These are phyloP conservation scores for Alternaria hordeiaustralica DNA, from an alignment of 2,329 filamentous ascomycete genomes.

Conservation along the genomic window DNA sequence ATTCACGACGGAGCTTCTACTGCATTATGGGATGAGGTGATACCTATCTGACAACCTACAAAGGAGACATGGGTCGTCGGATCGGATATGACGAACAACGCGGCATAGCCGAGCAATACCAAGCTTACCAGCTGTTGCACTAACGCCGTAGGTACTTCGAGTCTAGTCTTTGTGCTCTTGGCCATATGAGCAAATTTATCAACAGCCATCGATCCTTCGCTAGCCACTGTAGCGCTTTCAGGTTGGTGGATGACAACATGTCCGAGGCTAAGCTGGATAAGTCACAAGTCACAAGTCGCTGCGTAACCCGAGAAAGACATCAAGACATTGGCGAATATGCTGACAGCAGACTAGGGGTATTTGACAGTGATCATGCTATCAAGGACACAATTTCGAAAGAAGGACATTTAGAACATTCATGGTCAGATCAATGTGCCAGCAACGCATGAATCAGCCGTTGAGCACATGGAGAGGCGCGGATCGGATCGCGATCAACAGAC, in stretches of 20 bases:
- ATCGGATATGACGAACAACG: background rate
- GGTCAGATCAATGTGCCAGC: no score
- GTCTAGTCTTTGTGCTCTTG: background rate
- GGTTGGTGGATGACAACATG: background rate
- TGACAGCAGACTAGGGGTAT: no score
- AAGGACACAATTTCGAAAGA: no score
- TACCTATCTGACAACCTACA: background rate
- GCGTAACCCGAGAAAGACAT: no score
- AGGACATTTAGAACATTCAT: no score
- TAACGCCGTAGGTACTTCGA: background rate
- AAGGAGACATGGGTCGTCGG: accelerated
- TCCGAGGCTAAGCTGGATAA: background rate
- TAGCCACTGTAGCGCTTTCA: background rate
- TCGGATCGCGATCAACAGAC: no score
- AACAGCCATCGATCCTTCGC: background rate
- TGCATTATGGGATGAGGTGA: background rate
- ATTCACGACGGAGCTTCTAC: background rate
- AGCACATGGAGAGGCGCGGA: no score
- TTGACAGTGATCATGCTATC: no score
- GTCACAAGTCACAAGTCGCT: no score
- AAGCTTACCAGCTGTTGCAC: background rate
- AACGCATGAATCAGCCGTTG: no score
- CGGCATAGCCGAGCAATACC: background rate
- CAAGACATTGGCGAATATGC: no score
- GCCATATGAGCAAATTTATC: background rate